Evolutionary conservation across 1,139 yeast genomes (phyloP), one percentile per base, ranked within the genome.

Genomic region (Diutina pseudorugosa): DNA sequence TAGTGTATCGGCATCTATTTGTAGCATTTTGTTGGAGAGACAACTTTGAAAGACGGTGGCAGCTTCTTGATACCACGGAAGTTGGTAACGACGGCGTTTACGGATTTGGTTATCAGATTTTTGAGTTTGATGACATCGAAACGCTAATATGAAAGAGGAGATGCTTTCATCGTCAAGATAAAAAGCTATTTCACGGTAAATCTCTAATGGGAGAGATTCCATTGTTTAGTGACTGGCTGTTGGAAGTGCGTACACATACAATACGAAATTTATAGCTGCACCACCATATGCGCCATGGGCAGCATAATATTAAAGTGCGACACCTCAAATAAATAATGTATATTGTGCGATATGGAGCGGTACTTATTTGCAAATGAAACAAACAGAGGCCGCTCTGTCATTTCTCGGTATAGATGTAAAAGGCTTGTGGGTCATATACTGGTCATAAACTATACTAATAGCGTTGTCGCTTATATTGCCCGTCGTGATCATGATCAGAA

Each of bases 401-500:
- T 12, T 33, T n/a, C 12, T 11, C 4, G 8, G 41, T 41, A 41
- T 16, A 7, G 11, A 6, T 18, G 4, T 16, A 7, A 5, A 30
- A 11, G n/a, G 19, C 20, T n/a, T 41, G 9, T 9, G 20, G 20
- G 19, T 41, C 20, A 41, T 41, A n/a, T 16, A 16, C 12, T 16
- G 20, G 20, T 18, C 21, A 16, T 20, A 42, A 14, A 12, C 21
- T 19, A 42, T 6, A 3, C 45, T 20, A 19, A 14, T 20, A 30
- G 36, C 45, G 21, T 19, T 42, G 45, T 12, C 21, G 45, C 45
- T 42, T 42, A 19, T 1, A 14, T 7, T 8, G 25, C n/a, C 45
- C 45, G 18, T 27, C 47, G 18, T 16, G 11, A 14, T 43, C 75
- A 6, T 71, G 77, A 14, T 64, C 72, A 4, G 70, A 67, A 6